A percentile compares a stretch with the other conserved stretches of the same genome.
Conservation (phyloP, 2,329 filamentous ascomycete species). For the Claviceps maximensis region DNA sequence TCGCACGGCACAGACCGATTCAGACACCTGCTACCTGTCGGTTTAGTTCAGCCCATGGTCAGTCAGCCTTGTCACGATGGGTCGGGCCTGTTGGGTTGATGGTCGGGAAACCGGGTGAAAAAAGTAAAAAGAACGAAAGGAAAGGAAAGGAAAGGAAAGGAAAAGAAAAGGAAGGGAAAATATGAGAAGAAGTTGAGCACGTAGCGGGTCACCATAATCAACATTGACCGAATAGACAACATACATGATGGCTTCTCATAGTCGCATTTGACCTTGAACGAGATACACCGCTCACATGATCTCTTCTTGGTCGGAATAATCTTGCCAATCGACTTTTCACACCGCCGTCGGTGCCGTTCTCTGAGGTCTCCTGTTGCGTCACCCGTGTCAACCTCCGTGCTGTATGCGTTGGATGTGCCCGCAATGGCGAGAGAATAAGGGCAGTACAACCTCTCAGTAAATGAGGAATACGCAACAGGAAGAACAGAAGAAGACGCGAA, state of each 20-base stretch:
- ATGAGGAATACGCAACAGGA: neutral
- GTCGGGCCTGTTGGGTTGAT: neutral
- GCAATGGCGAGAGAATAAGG: neutral
- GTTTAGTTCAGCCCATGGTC: neutral
- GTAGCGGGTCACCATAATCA: too few relatives aligned
- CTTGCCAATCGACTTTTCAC: conserved; percentile 7
- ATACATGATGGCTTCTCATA: conserved; percentile 6
- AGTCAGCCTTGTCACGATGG: neutral
- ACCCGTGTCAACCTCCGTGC: neutral
- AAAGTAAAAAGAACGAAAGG: neutral
- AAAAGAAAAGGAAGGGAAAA: too few relatives aligned
- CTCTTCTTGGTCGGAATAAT: conserved; percentile 7
- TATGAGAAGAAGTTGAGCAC: neutral
- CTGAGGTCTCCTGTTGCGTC: conserved; percentile 4
- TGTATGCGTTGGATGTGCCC: neutral
- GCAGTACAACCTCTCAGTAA: neutral
- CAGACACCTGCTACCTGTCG: conserved; percentile 5
- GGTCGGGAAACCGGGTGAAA: neutral
- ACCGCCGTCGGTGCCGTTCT: conserved; percentile 6
- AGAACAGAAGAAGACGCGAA: neutral
- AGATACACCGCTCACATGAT: conserved; percentile 7
- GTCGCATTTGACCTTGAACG: conserved; percentile 8
- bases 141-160: neutral
- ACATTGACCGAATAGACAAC: neutral
- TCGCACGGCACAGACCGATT: conserved; percentile 5